Evolutionary conservation across 345 rosid genomes (phyloP), one percentile per base, ranked within the genome.

Genomic region (Geranium brycei): DNA sequence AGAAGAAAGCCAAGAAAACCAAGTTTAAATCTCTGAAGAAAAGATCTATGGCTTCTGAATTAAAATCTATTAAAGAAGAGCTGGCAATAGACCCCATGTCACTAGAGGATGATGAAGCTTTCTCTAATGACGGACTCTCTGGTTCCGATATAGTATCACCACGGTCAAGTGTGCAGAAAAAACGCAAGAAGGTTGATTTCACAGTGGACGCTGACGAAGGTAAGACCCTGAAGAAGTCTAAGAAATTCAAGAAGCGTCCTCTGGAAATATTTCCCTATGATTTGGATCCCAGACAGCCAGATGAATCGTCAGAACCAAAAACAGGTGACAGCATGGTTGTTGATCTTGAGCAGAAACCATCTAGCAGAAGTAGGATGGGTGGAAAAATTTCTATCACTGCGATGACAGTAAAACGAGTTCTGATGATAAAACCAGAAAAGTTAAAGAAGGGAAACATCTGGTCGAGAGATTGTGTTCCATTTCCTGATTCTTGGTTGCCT

Each of bases 391-490:
- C 74, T 75, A 95, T 88, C 76, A 74, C 93, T 56, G 63, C 82
- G 60, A 81, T 88, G 96, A 85, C 99, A 62, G 76, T 84, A 69
- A 91, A 95, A 78, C 91, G 97, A 51, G 72, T 85, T 60, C 75
- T 91, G 63, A 80, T 73, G 79, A 85, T 95, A 80, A 91, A 81
- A 78, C 86, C 91, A 12, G 99, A 95, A 82, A 95, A 87, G 79
- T 74, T 88, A 58, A 95, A 83, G 77, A 95, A 85, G 72, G 95
- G 95, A 53, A 91, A 88, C 76, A 69, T 88, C 66, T 91, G 96
- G 95, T 87, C 93, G 11, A 91, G 85, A 71, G 99, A 91, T 67
- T 88, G 89, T 78, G 91, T 88, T 74, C 93, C 99, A 59, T 79
- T 77, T 19, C 95, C 99, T 69, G 97, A 88, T 81, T 76, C 76